Evolutionary conservation across 495 filamentous ascomycete genomes (phyloP).

Genomic region (Penicillium ochrochloron): DNA sequence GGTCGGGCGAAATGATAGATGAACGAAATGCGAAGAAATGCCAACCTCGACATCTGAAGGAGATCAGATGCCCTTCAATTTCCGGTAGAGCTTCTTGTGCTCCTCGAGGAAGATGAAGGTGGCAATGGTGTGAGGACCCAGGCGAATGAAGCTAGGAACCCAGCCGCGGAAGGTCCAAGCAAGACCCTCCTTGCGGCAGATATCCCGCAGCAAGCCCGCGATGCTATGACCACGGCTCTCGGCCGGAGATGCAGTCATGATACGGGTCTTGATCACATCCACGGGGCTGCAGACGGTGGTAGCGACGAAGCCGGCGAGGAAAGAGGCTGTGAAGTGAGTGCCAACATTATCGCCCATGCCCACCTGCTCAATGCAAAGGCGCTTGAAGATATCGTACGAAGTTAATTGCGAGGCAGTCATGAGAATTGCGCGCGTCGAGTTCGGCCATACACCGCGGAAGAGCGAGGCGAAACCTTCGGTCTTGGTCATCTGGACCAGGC

Average conservation of each 20-base stretch:
- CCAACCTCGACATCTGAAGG: slow-evolving; percentile 15
- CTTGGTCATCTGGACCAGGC: slow-evolving; percentile 79
- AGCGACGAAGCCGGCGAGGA: slow-evolving; percentile 89
- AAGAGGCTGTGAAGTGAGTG: slow-evolving; percentile 86
- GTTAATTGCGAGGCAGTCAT: slow-evolving; percentile 94
- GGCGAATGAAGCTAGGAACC: slow-evolving; percentile 93
- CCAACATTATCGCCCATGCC: slow-evolving; percentile 74
- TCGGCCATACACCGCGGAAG: slow-evolving; percentile 91
- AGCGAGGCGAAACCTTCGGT: slow-evolving; percentile 74
- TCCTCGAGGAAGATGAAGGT: slow-evolving; percentile 96
- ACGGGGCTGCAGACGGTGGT: slow-evolving; percentile 95
- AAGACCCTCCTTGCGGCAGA: slow-evolving; percentile 77
- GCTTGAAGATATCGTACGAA: slow-evolving; percentile 91
- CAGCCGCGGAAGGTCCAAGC: slow-evolving; percentile 97
- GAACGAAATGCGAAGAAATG: slow-evolving; percentile 28
- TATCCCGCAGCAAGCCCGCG: slow-evolving; percentile 62
- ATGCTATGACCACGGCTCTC: slow-evolving; percentile 62
- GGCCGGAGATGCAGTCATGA: slow-evolving; percentile 75
- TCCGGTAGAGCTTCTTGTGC: slow-evolving; percentile 59
- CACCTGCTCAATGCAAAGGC: slow-evolving; percentile 66
- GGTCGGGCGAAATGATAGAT: slow-evolving; percentile 52
- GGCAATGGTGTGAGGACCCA: slow-evolving; percentile 91
- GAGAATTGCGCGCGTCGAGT: slow-evolving; percentile 83
- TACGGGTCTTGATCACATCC: slow-evolving; percentile 95
- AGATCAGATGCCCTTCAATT: slow-evolving; percentile 46